phyloP scores from a whole-genome alignment of 2,329 filamentous ascomycete species.

The Fusarium dimerum region DNA sequence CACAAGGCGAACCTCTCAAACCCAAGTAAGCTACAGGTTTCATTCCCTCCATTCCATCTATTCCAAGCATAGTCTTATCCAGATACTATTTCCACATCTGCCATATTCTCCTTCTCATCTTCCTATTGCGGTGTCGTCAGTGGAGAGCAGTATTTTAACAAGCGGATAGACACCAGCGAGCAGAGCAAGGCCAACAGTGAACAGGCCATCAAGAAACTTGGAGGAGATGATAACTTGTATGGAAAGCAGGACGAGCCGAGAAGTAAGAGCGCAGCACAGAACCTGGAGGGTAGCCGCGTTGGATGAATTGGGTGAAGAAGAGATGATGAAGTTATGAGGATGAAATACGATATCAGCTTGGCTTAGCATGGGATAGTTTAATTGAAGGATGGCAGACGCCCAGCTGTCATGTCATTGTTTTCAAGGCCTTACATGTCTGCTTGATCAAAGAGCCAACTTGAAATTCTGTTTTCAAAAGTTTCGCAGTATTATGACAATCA shows the following conservation, averaged over 20 bases:
- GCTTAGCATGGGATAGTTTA: no score
- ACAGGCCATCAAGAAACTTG: conserved; percentile 42
- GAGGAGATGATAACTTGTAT: conserved; percentile 45
- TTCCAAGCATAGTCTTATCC: no score
- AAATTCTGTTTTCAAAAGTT: no score
- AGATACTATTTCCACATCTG: no score
- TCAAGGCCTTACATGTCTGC: no score
- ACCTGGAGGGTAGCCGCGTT: conserved; percentile 40
- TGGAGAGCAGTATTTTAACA: neutral
- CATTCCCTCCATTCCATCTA: no score
- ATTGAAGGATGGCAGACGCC: no score
- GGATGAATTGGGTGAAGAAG: conserved; percentile 1
- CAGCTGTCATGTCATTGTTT: no score
- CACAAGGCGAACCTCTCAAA: conserved; percentile 51
- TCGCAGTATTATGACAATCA: no score
- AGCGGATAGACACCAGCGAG: conserved; percentile 43
- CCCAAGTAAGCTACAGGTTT: conserved; percentile 36
- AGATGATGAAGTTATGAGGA: neutral
- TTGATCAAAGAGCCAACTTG: no score
- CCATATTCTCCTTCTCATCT: no score
- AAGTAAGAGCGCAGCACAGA: conserved; percentile 42
- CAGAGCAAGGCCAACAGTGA: conserved; percentile 46
- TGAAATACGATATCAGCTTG: no score
- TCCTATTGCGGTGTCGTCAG: neutral
- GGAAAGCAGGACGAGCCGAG: conserved; percentile 42